phyloP scores from a whole-genome alignment of 805 yeast species.

The Tetrapisispora taiwanensis region DNA sequence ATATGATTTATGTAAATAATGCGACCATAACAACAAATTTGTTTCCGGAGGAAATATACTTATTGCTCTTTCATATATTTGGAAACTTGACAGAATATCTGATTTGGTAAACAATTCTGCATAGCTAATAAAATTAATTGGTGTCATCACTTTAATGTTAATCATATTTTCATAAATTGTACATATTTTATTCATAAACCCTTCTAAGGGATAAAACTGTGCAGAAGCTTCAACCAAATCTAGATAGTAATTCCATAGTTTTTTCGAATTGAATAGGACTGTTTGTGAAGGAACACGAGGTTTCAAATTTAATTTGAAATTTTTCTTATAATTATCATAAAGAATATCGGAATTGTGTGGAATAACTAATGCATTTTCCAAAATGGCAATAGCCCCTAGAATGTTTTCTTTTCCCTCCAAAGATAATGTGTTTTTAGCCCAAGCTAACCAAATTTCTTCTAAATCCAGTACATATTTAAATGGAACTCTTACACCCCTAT shows the following conservation, averaged over 20 bases:
- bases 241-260: conserved; percentile 64
- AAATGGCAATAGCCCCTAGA: conserved; percentile 34
- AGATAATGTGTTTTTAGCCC: conserved; percentile 64
- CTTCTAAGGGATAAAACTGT: conserved; percentile 6
- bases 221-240: conserved; percentile 56
- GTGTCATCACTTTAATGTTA: conserved; percentile 56
- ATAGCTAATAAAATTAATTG: conserved; percentile 53
- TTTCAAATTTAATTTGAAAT: conserved; percentile 2
- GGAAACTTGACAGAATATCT: conserved; percentile 36
- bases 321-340: conserved; percentile 13
- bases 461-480: conserved; percentile 53
- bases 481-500: conserved; percentile 62
- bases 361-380: conserved; percentile 34
- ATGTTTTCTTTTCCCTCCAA: conserved; percentile 37
- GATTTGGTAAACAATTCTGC: conserved; percentile 48
- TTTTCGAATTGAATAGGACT: conserved; percentile 47
- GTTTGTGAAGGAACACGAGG: conserved; percentile 40
- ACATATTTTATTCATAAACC: conserved; percentile 25
- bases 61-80: conserved; percentile 62
- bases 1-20: conserved; percentile 48
- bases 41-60: conserved; percentile 43
- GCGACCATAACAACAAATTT: conserved; percentile 61
- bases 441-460: conserved; percentile 57
- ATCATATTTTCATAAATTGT: conserved; percentile 45
- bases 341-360: conserved; percentile 27